Evolutionary conservation across 2,329 filamentous ascomycete genomes (phyloP).

Genomic region (Macrophomina pseudophaseolina): DNA sequence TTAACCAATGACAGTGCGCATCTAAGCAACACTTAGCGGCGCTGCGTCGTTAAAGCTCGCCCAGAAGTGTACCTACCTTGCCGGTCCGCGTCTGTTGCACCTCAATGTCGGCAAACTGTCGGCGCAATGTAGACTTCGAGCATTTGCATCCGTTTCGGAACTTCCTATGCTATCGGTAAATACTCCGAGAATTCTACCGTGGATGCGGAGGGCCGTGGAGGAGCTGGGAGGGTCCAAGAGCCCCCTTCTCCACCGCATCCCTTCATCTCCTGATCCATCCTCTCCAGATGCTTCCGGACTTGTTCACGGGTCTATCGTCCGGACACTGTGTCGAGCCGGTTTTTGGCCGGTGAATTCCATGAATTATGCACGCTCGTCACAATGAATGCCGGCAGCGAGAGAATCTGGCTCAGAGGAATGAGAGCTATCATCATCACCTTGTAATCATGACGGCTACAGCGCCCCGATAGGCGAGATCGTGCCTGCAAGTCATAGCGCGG

Average conservation of each 20-base stretch:
- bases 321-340: not conserved
- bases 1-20: not conserved
- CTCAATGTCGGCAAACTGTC: not conserved
- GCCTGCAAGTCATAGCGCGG: not conserved
- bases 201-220: not conserved
- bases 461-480: not conserved
- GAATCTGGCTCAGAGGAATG: not conserved
- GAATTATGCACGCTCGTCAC: not conserved
- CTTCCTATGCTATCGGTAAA: not conserved
- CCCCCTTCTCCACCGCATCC: not conserved
- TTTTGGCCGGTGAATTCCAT: not conserved
- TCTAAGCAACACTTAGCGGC: too few relatives aligned
- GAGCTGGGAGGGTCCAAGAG: not conserved
- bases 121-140: not conserved
- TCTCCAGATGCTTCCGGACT: not conserved
- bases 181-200: not conserved
- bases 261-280: not conserved
- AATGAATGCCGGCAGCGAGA: not conserved
- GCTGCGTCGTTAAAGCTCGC: too few relatives aligned
- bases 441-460: not conserved
- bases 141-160: not conserved
- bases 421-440: not conserved
- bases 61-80: not conserved
- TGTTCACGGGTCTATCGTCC: not conserved
- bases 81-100: constrained; percentile 3